A percentile compares a stretch with the other conserved stretches of the same genome.
phyloP scores from a whole-genome alignment of 2,329 filamentous ascomycete species.

The Graphilbum fragrans region DNA sequence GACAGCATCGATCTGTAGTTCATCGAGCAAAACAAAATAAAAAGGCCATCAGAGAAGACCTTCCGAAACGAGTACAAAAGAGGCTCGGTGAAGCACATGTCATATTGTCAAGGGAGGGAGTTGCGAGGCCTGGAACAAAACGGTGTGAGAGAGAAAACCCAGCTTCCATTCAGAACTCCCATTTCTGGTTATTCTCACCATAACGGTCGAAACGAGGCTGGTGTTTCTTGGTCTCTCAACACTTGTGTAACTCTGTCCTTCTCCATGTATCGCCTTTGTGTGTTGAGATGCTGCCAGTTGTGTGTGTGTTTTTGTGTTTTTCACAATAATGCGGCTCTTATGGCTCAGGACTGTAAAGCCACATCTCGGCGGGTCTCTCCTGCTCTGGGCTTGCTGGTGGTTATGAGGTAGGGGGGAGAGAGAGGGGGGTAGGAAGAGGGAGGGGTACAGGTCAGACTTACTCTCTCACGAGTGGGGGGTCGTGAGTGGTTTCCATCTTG shows the following conservation, averaged over 20 bases:
- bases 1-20: neutral
- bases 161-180: conserved; percentile 31
- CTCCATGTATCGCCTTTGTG: neutral
- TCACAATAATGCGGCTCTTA: no score
- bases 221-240: neutral
- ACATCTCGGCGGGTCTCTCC: neutral
- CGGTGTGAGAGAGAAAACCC: conserved; percentile 46
- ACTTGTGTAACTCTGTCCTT: neutral
- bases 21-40: conserved; percentile 2
- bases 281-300: neutral
- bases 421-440: conserved; percentile 11
- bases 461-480: conserved; percentile 94
- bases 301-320: neutral
- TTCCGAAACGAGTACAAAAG: neutral
- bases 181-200: conserved; percentile 58
- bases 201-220: conserved; percentile 17
- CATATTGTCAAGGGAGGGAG: neutral
- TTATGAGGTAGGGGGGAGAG: conserved; percentile 44
- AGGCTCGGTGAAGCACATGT: neutral
- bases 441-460: conserved; percentile 53
- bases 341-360: neutral
- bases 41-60: neutral
- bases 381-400: neutral
- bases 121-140: conserved; percentile 1
- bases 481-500: conserved; percentile 95